A percentile compares a stretch with the other conserved stretches of the same genome.
Evolutionary conservation across 208 protist genomes (phyloP).

Genomic region (Crithidia expoeki): DNA sequence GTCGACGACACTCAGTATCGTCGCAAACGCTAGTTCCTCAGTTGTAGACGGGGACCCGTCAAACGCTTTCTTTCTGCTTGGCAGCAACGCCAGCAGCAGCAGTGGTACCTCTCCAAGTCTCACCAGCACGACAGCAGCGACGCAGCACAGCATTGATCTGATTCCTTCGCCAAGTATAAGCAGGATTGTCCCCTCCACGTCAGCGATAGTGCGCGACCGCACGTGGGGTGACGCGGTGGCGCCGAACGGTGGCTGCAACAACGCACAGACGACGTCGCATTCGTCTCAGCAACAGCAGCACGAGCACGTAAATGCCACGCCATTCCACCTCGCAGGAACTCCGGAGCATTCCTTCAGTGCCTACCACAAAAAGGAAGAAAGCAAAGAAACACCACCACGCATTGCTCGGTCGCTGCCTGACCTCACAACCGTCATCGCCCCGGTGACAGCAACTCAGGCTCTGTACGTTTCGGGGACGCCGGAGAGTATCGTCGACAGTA

Average conservation of each 20-base stretch:
- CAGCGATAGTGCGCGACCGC: background rate
- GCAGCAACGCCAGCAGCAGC: conserved; percentile 1
- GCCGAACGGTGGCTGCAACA: background rate
- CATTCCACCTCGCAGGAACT: background rate
- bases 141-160: conserved; percentile 26
- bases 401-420: background rate
- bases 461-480: conserved; percentile 8
- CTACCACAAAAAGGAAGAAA: background rate
- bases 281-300: conserved; percentile 1
- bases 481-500: background rate
- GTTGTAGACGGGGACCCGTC: background rate
- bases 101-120: background rate
- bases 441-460: background rate
- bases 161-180: conserved; percentile 18
- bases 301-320: background rate
- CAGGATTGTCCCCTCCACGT: background rate
- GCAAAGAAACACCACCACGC: background rate
- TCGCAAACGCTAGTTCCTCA: background rate
- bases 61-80: background rate
- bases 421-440: background rate
- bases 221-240: background rate
- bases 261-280: background rate
- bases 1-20: background rate
- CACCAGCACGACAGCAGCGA: background rate
- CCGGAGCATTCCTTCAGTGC: background rate